Evolutionary conservation across 2,329 filamentous ascomycete genomes (phyloP).

Genomic region (Periconia sp.): DNA sequence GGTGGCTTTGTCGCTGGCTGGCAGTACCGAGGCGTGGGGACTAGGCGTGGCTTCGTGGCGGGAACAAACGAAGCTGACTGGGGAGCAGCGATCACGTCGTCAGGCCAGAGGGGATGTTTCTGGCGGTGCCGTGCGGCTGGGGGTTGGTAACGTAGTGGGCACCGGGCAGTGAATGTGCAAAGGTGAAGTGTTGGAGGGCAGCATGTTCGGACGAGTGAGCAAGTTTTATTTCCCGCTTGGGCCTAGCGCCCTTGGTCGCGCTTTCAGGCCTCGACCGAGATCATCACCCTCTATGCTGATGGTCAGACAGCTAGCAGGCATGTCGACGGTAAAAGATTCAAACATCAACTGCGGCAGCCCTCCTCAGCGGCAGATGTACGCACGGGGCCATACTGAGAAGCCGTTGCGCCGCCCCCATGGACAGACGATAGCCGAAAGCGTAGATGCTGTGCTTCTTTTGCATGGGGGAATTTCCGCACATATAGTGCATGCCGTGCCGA

Average conservation of each 20-base stretch:
- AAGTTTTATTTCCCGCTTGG: constrained; percentile 19
- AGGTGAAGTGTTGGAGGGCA: neutral
- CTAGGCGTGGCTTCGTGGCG: neutral
- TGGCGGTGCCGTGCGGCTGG: neutral
- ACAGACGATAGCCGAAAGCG: neutral
- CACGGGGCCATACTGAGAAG: too few relatives aligned
- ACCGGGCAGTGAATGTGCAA: neutral
- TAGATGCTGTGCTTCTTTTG: too few relatives aligned
- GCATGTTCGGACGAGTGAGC: constrained; percentile 15
- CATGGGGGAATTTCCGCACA: neutral
- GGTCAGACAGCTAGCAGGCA: neutral
- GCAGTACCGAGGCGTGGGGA: neutral
- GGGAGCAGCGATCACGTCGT: neutral
- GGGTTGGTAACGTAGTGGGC: neutral
- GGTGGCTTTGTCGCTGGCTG: neutral
- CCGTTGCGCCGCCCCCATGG: neutral
- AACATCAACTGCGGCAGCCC: neutral
- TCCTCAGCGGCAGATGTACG: neutral
- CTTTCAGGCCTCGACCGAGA: neutral
- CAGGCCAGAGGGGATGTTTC: neutral
- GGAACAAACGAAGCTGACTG: neutral
- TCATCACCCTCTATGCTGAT: too few relatives aligned
- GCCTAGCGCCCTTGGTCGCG: neutral
- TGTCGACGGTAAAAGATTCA: too few relatives aligned
- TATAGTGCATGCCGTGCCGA: neutral